These are phyloP conservation scores for Curvularia verruculosa DNA, from an alignment of 2,329 filamentous ascomycete species.

Conservation along the genomic window DNA sequence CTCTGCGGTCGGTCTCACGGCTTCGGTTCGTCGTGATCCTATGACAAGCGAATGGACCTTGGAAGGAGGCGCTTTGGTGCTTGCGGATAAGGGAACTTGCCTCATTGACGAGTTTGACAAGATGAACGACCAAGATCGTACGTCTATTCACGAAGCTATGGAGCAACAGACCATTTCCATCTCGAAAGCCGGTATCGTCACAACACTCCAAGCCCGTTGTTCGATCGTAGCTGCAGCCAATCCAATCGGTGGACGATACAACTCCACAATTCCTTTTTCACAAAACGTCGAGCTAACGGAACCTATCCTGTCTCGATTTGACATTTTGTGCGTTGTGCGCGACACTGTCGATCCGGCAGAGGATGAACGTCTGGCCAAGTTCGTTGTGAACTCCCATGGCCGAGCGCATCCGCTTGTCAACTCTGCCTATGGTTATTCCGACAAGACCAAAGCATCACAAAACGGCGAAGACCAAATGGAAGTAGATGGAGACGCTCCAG, in stretches of 20 bases:
- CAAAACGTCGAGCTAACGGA: conserved; percentile 97
- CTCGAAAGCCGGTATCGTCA: conserved; percentile 97
- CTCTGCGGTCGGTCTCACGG: conserved; percentile 95
- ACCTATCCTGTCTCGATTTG: conserved; percentile 96
- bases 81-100: conserved; percentile 93
- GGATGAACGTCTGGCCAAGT: conserved; percentile 90
- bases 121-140: conserved; percentile 99
- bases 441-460: conserved; percentile 30
- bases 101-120: conserved; percentile 99
- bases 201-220: conserved; percentile 92
- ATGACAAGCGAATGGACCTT: conserved; percentile 97
- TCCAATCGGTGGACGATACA: conserved; percentile 94
- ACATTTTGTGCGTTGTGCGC: conserved; percentile 93
- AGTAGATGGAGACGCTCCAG: conserved; percentile 56
- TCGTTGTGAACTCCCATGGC: conserved; percentile 93
- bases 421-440: conserved; percentile 42
- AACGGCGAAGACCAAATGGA: conserved; percentile 57
- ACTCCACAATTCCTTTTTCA: conserved; percentile 92
- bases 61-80: conserved; percentile 91
- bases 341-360: conserved; percentile 92
- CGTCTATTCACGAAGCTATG: conserved; percentile 99
- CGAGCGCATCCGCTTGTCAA: conserved; percentile 74
- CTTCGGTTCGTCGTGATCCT: conserved; percentile 92
- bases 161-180: conserved; percentile 99
- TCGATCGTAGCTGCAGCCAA: conserved; percentile 97